phyloP scores from a whole-genome alignment of 2,329 filamentous ascomycete genomes.

The Lachnellula subtilissima region DNA sequence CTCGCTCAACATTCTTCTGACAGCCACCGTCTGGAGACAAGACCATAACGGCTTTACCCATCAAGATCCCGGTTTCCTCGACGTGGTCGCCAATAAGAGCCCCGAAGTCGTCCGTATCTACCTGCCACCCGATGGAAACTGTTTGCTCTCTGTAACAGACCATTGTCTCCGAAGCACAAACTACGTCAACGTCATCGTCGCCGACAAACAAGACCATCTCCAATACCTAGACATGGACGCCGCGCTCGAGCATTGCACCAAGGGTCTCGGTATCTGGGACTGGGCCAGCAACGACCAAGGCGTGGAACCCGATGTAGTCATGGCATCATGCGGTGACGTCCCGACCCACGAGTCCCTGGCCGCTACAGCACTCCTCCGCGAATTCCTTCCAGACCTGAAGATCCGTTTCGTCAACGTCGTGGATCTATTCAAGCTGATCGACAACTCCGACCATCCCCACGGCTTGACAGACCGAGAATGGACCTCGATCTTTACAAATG shows the following conservation, averaged over 20 bases:
- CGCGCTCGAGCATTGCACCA: constrained; percentile 71
- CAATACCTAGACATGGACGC: constrained; percentile 71
- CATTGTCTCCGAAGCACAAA: constrained; percentile 70
- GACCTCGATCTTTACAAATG: constrained; percentile 63
- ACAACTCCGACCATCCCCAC: constrained; percentile 65
- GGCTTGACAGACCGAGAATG: constrained; percentile 64
- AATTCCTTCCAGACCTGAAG: constrained; percentile 66
- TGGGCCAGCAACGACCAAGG: constrained; percentile 69
- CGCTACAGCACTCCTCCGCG: constrained; percentile 67
- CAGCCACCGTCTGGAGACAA: constrained; percentile 74
- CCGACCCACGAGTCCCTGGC: constrained; percentile 70
- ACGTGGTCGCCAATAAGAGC: constrained; percentile 74
- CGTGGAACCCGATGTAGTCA: constrained; percentile 66
- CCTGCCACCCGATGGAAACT: constrained; percentile 75
- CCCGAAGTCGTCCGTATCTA: constrained; percentile 78
- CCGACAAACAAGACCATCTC: constrained; percentile 74
- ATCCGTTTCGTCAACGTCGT: constrained; percentile 77
- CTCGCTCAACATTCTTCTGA: constrained; percentile 75
- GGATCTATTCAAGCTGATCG: constrained; percentile 75
- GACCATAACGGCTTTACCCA: constrained; percentile 83
- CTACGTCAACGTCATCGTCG: constrained; percentile 77
- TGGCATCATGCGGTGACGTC: constrained; percentile 72
- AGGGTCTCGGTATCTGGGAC: constrained; percentile 74
- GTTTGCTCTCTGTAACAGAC: constrained; percentile 68
- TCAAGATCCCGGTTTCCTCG: constrained; percentile 75